Percentiles rank a stretch among this genome's conserved stretches.
Conservation (phyloP, 371 early-diverging fungal species). For the Mortierella sp. region DNA sequence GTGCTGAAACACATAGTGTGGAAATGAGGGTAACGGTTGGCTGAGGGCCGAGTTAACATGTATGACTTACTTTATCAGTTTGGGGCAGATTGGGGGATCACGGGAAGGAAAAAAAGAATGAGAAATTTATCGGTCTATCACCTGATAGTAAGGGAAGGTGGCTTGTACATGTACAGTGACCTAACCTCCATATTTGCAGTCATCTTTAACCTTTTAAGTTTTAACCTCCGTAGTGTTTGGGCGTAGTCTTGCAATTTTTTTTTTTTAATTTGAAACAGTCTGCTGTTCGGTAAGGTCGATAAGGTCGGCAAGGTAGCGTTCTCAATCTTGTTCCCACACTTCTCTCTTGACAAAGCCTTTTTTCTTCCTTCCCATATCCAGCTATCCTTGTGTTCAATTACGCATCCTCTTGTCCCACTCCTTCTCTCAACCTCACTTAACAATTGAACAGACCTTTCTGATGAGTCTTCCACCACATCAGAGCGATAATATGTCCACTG, state of each 20-base stretch:
- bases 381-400: background rate
- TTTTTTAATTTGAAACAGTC: too few species aligned
- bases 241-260: background rate
- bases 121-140: background rate
- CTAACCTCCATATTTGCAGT: background rate
- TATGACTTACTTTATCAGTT: slow-evolving; percentile 5
- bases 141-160: background rate
- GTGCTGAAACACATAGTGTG: background rate
- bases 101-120: background rate
- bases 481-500: background rate
- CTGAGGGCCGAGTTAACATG: background rate
- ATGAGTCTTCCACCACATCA: slow-evolving; percentile 14
- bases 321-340: background rate
- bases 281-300: too few species aligned
- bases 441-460: background rate
- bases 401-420: too few species aligned
- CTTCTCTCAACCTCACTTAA: too few species aligned
- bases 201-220: background rate
- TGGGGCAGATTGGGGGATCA: background rate
- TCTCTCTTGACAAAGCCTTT: background rate
- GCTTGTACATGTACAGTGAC: background rate
- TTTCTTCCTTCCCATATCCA: background rate
- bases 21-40: background rate
- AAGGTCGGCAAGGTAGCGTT: too few species aligned
- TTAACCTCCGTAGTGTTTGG: background rate